A percentile compares a stretch with the other conserved stretches of the same genome.
Conservation (phyloP, 1,284 basidiomycete genomes). For the Amylostereum areolatum region DNA sequence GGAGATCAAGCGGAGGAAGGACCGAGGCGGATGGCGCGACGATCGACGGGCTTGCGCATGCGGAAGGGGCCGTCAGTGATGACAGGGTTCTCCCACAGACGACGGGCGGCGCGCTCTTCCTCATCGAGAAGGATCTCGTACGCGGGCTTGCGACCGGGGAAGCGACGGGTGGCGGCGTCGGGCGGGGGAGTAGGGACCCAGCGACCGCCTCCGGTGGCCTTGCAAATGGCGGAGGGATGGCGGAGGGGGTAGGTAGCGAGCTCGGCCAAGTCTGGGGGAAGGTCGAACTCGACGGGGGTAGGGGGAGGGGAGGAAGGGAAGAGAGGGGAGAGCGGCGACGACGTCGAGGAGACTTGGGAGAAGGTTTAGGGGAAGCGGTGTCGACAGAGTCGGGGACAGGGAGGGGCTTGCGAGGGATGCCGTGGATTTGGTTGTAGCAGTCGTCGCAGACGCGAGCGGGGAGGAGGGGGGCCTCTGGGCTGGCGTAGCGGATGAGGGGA, state of each 20-base stretch:
- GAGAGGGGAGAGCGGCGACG: conserved; percentile 22
- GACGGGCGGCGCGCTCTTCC: conserved; percentile 46
- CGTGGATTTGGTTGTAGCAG: conserved; percentile 67
- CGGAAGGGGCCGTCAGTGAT: conserved; percentile 44
- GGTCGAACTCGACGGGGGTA: conserved; percentile 39
- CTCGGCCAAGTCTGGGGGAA: conserved; percentile 37
- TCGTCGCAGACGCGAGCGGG: conserved; percentile 61
- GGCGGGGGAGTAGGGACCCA: conserved; percentile 56
- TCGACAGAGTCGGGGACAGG: conserved; percentile 24
- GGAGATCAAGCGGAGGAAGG: no score
- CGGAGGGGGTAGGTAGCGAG: conserved; percentile 64
- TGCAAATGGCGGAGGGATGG: conserved; percentile 59
- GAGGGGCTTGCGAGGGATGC: conserved; percentile 28
- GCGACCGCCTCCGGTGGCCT: conserved; percentile 67
- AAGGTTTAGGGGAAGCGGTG: conserved; percentile 36
- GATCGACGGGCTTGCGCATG: conserved; percentile 1
- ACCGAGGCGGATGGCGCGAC: background rate
- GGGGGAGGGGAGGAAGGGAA: conserved; percentile 20
- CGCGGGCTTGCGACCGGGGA: conserved; percentile 56
- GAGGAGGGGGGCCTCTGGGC: conserved; percentile 46
- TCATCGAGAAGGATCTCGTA: conserved; percentile 64
- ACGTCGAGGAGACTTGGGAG: conserved; percentile 23
- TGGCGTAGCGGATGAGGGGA: conserved; percentile 49
- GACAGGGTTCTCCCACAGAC: conserved; percentile 49
- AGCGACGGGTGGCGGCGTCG: conserved; percentile 42